Conservation (phyloP, 495 filamentous ascomycete genomes). For the Melanomma pulvis-pyrius region DNA sequence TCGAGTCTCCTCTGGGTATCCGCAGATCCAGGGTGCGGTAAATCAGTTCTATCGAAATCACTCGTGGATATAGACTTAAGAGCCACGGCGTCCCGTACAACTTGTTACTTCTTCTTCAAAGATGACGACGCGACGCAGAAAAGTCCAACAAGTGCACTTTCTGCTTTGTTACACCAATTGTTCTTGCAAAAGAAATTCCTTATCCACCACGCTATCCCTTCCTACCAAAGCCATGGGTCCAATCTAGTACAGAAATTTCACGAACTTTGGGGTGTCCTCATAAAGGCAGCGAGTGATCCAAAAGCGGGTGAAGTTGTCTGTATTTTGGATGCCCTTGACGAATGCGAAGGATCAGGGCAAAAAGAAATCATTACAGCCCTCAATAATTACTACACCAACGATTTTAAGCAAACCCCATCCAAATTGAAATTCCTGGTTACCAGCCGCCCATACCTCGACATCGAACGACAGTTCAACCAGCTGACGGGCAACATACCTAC, state of each 20-base stretch:
- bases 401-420: not conserved
- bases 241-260: constrained; percentile 43
- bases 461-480: constrained; percentile 43
- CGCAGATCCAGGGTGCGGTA: constrained; percentile 60
- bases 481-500: constrained; percentile 26
- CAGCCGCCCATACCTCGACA: constrained; percentile 52
- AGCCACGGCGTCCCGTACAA: not conserved
- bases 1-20: constrained; percentile 53
- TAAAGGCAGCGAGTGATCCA: constrained; percentile 27
- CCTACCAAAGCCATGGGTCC: constrained; percentile 36
- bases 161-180: constrained; percentile 54
- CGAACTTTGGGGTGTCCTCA: constrained; percentile 51
- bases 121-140: constrained; percentile 52
- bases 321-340: constrained; percentile 55
- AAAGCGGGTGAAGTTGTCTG: constrained; percentile 53
- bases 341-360: constrained; percentile 37
- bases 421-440: constrained; percentile 55
- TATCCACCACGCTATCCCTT: constrained; percentile 40
- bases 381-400: constrained; percentile 19
- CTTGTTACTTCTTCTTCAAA: constrained; percentile 64
- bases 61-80: constrained; percentile 47
- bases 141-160: constrained; percentile 46
- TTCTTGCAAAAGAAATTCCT: constrained; percentile 44
- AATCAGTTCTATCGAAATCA: constrained; percentile 55
- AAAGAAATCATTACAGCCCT: constrained; percentile 31